phyloP scores from a whole-genome alignment of 139 green algal genomes.

The Picochlorum costavermella region DNA sequence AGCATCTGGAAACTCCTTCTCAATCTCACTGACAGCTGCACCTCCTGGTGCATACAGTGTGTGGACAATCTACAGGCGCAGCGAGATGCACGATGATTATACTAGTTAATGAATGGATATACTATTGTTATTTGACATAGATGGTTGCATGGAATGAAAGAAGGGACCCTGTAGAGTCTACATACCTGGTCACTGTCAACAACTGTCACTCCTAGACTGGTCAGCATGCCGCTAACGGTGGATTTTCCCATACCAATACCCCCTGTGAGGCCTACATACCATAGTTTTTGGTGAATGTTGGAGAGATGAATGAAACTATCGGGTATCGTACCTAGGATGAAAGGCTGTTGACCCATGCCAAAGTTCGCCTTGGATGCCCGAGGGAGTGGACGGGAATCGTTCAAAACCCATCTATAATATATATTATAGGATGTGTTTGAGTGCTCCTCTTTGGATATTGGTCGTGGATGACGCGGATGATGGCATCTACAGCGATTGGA shows the following conservation, averaged over 20 bases:
- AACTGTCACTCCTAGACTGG: slow-evolving; percentile 4
- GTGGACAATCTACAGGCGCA: slow-evolving; percentile 7
- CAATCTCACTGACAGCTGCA: slow-evolving; percentile 8
- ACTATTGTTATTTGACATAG: too few relatives aligned
- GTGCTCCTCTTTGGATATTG: too few relatives aligned
- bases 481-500: too few relatives aligned
- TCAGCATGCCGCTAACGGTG: background rate
- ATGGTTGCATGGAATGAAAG: background rate
- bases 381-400: too few relatives aligned
- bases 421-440: too few relatives aligned
- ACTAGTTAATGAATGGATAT: too few relatives aligned
- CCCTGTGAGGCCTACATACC: slow-evolving; percentile 10
- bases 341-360: background rate
- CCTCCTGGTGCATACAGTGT: slow-evolving; percentile 8
- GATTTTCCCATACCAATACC: slow-evolving; percentile 15
- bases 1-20: background rate
- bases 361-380: too few relatives aligned
- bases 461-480: too few relatives aligned
- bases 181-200: slow-evolving; percentile 13
- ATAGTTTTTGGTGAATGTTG: background rate
- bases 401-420: too few relatives aligned
- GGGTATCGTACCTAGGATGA: too few relatives aligned
- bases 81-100: background rate
- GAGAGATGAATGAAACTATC: too few relatives aligned
- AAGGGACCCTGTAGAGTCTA: background rate